Conservation (phyloP, 768 basidiomycete genomes). For the Russula abietina region DNA sequence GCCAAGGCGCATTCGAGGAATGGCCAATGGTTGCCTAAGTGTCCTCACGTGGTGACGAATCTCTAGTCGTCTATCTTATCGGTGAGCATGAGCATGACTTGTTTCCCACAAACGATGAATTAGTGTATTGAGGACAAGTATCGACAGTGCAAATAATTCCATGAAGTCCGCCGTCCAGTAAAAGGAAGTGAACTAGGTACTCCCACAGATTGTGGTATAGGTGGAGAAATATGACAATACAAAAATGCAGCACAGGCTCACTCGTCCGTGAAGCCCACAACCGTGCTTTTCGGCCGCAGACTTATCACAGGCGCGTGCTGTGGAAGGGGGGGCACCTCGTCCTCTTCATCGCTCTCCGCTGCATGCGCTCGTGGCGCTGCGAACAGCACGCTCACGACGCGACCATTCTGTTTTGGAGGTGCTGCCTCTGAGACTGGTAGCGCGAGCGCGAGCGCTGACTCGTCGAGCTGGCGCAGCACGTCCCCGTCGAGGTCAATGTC, state of each 20-base stretch:
- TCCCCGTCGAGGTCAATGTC: slow-evolving; percentile 68
- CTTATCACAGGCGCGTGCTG: slow-evolving; percentile 20
- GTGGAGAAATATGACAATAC: neutral
- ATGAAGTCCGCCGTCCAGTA: neutral
- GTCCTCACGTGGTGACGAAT: neutral
- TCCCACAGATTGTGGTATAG: neutral
- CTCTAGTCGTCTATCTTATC: neutral
- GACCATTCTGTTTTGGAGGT: slow-evolving; percentile 1
- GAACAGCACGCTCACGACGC: slow-evolving; percentile 24
- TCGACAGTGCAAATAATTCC: slow-evolving; percentile 2
- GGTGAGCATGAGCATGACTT: neutral
- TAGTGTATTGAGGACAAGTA: neutral
- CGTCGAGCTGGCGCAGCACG: slow-evolving; percentile 48
- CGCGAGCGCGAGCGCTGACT: slow-evolving; percentile 43
- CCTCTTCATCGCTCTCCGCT: slow-evolving; percentile 25
- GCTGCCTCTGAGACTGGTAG: slow-evolving; percentile 34
- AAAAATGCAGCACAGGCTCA: neutral
- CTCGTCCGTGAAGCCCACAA: slow-evolving; percentile 23
- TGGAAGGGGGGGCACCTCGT: slow-evolving; percentile 9
- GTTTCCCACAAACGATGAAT: neutral
- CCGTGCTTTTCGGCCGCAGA: slow-evolving; percentile 22
- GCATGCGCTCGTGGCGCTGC: slow-evolving; percentile 21
- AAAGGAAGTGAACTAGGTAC: neutral
- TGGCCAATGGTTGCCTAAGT: slow-evolving; percentile 57
- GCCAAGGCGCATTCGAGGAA: slow-evolving; percentile 78